Conservation (phyloP, 331 rosid species). For the Arachis monticola region DNA sequence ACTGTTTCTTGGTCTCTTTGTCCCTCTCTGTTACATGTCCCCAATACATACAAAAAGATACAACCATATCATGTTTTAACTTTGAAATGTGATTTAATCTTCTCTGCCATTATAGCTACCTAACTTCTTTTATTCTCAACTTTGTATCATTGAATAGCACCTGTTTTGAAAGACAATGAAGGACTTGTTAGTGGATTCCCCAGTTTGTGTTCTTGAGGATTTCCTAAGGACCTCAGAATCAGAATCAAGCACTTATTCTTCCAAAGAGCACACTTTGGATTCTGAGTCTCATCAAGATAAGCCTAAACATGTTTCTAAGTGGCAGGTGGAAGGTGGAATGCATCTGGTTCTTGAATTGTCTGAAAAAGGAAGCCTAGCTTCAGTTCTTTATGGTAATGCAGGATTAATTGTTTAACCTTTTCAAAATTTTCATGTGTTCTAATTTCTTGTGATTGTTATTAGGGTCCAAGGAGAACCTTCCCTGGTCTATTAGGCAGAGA, state of each 20-base stretch:
- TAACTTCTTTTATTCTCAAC: slow-evolving; percentile 8
- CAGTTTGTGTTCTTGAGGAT: slow-evolving; percentile 82
- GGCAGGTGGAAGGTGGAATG: slow-evolving; percentile 85
- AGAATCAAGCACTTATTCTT: slow-evolving; percentile 51
- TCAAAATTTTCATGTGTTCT: background rate
- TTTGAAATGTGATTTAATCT: background rate
- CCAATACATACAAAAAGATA: background rate
- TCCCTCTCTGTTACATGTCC: background rate
- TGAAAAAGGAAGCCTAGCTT: slow-evolving; percentile 84
- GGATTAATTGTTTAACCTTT: background rate
- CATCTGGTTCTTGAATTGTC: slow-evolving; percentile 77
- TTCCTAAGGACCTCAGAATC: slow-evolving; percentile 70
- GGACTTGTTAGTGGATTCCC: slow-evolving; percentile 61
- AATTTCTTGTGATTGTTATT: background rate
- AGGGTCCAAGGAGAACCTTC: slow-evolving; percentile 71
- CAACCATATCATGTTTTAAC: background rate
- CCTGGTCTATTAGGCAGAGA: slow-evolving; percentile 71
- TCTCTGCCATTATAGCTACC: slow-evolving; percentile 30
- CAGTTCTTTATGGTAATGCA: slow-evolving; percentile 60
- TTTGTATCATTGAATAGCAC: background rate
- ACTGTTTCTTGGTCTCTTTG: background rate
- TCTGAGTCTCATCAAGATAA: slow-evolving; percentile 38
- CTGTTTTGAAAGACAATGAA: slow-evolving; percentile 46
- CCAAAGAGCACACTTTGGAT: slow-evolving; percentile 46
- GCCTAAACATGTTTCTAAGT: slow-evolving; percentile 44